Evolutionary conservation across 177 flowering plant species (phyloP), one percentile per base, ranked within the genome.

Genomic region (Telopea speciosissima): DNA sequence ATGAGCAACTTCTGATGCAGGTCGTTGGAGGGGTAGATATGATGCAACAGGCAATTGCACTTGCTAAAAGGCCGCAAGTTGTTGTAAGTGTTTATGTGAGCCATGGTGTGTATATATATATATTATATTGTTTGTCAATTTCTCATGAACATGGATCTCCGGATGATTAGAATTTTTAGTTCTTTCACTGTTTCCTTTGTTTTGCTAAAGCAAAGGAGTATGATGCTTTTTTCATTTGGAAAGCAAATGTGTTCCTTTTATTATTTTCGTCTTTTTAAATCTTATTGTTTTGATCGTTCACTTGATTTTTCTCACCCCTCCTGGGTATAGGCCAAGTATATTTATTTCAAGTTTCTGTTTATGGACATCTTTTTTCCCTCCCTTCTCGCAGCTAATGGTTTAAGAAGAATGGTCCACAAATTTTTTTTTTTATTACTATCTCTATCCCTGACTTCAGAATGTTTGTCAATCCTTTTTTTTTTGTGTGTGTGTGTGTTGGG

Each of bases 11-110:
- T 49, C 19, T 49, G 19, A 33, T 82, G 76, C 74, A 94, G 97
- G 83, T 94, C 74, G 92, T 94, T 78, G 98, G 97, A 72, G 97
- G 97, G 31, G 80, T 90, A 21, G 97, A 92, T 74, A 83, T 77
- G 78, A 80, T 79, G 75, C 88, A 83, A 67, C 97, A 94, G 71
- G 64, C 86, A 24, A 74, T 86, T 68, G 71, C 82, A 68, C 84
- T 94, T 65, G 97, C 77, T 44, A 90, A 86, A 81, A 80, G 92
- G 72, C 97, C 97, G 31, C 93, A 94, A 66, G 79, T 94, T 76
- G 76, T 94, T 78, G 99, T 94, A 83, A 84, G 90, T 80, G 22
- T 73, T 70, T 31, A 14, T 67, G 12, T 16, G 31, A 24, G 5
- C 25, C 40, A 54, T 63, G 23, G 16, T 58, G 13, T 49, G 8